phyloP scores from a whole-genome alignment of 2,329 filamentous ascomycete species.

The Tricladium varicosporioides region DNA sequence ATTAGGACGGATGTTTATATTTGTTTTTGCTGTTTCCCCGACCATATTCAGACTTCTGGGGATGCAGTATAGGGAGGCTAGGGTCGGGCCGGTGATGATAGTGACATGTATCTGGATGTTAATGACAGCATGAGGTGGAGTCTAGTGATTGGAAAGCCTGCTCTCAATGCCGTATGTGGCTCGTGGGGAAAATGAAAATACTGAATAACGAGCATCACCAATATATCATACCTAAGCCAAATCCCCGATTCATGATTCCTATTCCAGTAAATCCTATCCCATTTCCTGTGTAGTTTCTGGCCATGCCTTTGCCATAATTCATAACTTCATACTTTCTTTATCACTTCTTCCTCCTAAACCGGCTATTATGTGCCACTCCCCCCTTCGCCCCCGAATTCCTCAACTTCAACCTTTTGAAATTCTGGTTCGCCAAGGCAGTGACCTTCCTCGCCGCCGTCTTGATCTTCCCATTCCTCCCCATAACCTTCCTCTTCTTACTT shows the following conservation, averaged over 20 bases:
- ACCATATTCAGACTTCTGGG: background rate
- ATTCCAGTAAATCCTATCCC: background rate
- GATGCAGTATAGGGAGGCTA: conserved; percentile 1
- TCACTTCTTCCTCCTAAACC: conserved; percentile 52
- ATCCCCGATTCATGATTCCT: background rate
- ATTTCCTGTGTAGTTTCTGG: background rate
- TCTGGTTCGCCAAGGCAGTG: conserved; percentile 61
- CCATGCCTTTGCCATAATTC: background rate
- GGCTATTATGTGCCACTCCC: conserved; percentile 54
- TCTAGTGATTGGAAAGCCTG: conserved; percentile 1
- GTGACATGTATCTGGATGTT: conserved; percentile 11
- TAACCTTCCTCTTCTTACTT: conserved; percentile 27
- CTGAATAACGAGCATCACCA: conserved; percentile 1
- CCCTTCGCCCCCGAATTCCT: conserved; percentile 62
- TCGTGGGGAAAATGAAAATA: conserved; percentile 8
- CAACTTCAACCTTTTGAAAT: conserved; percentile 66
- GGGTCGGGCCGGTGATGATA: conserved; percentile 7
- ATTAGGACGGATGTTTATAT: conserved; percentile 12
- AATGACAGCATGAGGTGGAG: conserved; percentile 12
- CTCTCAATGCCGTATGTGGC: conserved; percentile 8
- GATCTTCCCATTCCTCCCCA: conserved; percentile 39
- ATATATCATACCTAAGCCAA: background rate
- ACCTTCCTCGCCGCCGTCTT: conserved; percentile 58
- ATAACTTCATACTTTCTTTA: background rate
- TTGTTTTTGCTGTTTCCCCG: background rate